These are phyloP conservation scores for Schwanniomyces pseudopolymorphus DNA, from an alignment of 805 yeast species.

Conservation along the genomic window DNA sequence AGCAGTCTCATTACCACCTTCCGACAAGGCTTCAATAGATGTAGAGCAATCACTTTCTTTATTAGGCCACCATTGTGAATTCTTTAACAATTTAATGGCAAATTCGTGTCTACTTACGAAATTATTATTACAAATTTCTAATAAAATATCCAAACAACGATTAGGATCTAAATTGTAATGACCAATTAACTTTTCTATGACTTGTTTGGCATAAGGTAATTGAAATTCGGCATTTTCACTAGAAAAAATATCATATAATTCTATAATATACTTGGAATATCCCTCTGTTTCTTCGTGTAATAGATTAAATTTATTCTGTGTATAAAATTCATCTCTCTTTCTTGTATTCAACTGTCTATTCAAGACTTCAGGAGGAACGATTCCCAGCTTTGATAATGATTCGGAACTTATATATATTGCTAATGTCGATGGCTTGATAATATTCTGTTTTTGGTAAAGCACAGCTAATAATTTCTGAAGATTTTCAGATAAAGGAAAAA, in stretches of 20 bases:
- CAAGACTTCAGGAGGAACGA: constrained; percentile 33
- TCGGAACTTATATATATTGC: constrained; percentile 30
- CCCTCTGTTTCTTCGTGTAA: constrained; percentile 79
- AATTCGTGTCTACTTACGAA: constrained; percentile 46
- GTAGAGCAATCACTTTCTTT: constrained; percentile 27
- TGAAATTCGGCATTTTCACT: constrained; percentile 38
- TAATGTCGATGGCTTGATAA: constrained; percentile 31
- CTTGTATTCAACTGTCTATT: constrained; percentile 36
- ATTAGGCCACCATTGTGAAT: constrained; percentile 69
- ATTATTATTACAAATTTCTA: constrained; percentile 51
- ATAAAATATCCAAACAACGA: constrained; percentile 61
- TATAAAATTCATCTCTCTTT: constrained; percentile 43
- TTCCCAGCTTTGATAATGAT: constrained; percentile 21
- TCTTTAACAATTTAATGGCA: constrained; percentile 48
- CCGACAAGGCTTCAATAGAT: constrained; percentile 29
- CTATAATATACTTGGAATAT: constrained; percentile 59
- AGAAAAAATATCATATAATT: constrained; percentile 43
- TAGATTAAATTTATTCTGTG: constrained; percentile 61
- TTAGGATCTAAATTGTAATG: constrained; percentile 74
- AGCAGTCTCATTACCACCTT: constrained; percentile 58
- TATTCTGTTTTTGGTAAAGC: constrained; percentile 20
- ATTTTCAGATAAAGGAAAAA: constrained; percentile 29
- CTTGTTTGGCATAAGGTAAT: constrained; percentile 44
- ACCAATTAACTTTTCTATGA: constrained; percentile 62
- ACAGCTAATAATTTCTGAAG: constrained; percentile 20